A percentile compares a stretch with the other conserved stretches of the same genome.
Evolutionary conservation across 805 yeast genomes (phyloP).

Genomic region (Lipomyces starkeyi): DNA sequence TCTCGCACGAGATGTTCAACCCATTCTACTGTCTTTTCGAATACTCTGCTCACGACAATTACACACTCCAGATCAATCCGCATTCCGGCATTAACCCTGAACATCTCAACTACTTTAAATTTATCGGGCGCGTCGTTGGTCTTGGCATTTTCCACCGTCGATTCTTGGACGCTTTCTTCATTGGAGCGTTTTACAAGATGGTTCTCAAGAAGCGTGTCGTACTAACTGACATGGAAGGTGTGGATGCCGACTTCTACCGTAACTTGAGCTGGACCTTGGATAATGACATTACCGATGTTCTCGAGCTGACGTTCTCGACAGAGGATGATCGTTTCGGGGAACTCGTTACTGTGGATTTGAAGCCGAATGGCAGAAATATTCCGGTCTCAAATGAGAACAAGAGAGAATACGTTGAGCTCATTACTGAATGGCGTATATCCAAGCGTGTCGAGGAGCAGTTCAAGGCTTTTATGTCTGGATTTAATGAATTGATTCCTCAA

Average conservation of each 20-base stretch:
- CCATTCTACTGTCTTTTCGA: slow-evolving; percentile 97
- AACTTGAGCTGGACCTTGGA: slow-evolving; percentile 95
- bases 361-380: slow-evolving; percentile 83
- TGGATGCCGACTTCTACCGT: slow-evolving; percentile 94
- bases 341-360: slow-evolving; percentile 84
- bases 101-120: slow-evolving; percentile 96
- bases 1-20: slow-evolving; percentile 98
- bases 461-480: slow-evolving; percentile 95
- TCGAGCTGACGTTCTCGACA: slow-evolving; percentile 84
- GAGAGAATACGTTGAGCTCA: slow-evolving; percentile 91
- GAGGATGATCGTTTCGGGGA: slow-evolving; percentile 96
- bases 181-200: slow-evolving; percentile 98
- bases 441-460: slow-evolving; percentile 95
- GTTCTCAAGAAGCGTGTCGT: slow-evolving; percentile 94
- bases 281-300: slow-evolving; percentile 85
- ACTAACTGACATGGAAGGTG: slow-evolving; percentile 97
- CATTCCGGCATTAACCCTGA: slow-evolving; percentile 97
- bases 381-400: slow-evolving; percentile 95
- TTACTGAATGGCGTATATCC: slow-evolving; percentile 94
- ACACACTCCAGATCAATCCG: slow-evolving; percentile 96
- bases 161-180: slow-evolving; percentile 96
- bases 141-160: slow-evolving; percentile 98
- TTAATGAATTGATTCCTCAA: slow-evolving; percentile 96
- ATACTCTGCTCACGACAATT: slow-evolving; percentile 97
- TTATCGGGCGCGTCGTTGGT: slow-evolving; percentile 98